phyloP scores from a whole-genome alignment of 2,329 filamentous ascomycete species.

The Nothopassalora personata region DNA sequence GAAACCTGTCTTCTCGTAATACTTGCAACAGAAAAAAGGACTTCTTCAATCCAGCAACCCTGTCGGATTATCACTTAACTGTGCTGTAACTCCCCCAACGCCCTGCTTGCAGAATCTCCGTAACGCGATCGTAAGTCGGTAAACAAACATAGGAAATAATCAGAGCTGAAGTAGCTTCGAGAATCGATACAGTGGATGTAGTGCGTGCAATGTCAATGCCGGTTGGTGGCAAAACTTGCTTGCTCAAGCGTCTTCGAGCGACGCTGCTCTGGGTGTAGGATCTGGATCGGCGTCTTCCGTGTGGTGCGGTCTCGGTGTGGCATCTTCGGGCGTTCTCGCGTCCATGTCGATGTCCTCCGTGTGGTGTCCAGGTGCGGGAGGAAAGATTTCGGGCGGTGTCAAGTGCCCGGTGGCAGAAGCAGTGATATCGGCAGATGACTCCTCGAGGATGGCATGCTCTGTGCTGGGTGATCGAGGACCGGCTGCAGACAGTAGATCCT shows the following conservation, averaged over 20 bases:
- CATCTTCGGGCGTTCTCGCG: conserved; percentile 19
- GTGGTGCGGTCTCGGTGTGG: conserved; percentile 36
- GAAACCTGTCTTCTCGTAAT: background rate
- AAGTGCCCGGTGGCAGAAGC: conserved; percentile 34
- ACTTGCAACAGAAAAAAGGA: background rate
- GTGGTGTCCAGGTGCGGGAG: conserved; percentile 39
- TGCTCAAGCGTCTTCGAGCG: conserved; percentile 12
- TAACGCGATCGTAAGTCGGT: conserved; percentile 13
- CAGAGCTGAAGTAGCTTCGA: background rate
- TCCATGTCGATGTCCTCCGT: conserved; percentile 38
- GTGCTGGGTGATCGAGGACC: conserved; percentile 1
- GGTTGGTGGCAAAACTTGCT: conserved; percentile 3
- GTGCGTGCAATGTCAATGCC: background rate
- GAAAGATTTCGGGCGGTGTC: conserved; percentile 50
- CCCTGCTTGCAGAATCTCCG: conserved; percentile 23
- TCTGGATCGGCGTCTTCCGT: conserved; percentile 32
- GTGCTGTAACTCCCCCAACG: conserved; percentile 25
- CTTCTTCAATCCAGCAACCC: background rate
- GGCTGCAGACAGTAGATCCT: conserved; percentile 35
- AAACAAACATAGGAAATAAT: conserved; percentile 9
- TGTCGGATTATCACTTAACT: background rate
- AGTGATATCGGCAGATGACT: conserved; percentile 31
- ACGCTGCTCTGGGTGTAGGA: conserved; percentile 37
- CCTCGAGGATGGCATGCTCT: conserved; percentile 35
- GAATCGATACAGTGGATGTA: background rate